phyloP scores from a whole-genome alignment of 305 asterid species.

The Salvia sclarea region DNA sequence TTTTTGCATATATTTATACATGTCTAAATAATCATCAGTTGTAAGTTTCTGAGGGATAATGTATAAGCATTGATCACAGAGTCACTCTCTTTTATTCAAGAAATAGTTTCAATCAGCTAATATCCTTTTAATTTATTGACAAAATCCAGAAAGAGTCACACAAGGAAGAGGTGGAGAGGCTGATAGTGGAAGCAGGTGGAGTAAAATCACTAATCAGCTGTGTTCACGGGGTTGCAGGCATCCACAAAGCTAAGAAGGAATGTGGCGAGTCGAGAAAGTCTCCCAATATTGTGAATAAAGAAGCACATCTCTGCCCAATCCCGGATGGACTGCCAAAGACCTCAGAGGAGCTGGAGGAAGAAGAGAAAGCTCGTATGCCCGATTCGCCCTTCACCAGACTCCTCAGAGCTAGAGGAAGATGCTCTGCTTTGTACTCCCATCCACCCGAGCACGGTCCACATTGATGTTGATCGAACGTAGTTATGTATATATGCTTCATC shows the following conservation, averaged over 20 bases:
- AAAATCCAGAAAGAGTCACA: constrained; percentile 65
- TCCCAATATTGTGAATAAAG: constrained; percentile 12
- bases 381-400: constrained; percentile 77
- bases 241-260: constrained; percentile 53
- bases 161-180: constrained; percentile 72
- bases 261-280: constrained; percentile 25
- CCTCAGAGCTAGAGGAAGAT: constrained; percentile 69
- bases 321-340: constrained; percentile 91
- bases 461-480: too few relatives aligned
- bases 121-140: neutral
- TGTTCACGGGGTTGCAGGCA: constrained; percentile 67
- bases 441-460: constrained; percentile 51
- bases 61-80: neutral
- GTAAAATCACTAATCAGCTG: constrained; percentile 73
- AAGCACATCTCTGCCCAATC: constrained; percentile 43
- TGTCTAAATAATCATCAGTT: neutral
- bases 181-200: constrained; percentile 74
- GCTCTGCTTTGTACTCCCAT: constrained; percentile 74
- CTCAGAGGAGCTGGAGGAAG: constrained; percentile 75
- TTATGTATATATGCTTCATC: too few relatives aligned
- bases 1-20: neutral
- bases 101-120: neutral
- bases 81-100: neutral
- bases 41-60: neutral
- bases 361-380: constrained; percentile 77